Evolutionary conservation across 495 filamentous ascomycete species (phyloP), one percentile per base, ranked within the genome.

Genomic region (Lentithecium fluviatile): DNA sequence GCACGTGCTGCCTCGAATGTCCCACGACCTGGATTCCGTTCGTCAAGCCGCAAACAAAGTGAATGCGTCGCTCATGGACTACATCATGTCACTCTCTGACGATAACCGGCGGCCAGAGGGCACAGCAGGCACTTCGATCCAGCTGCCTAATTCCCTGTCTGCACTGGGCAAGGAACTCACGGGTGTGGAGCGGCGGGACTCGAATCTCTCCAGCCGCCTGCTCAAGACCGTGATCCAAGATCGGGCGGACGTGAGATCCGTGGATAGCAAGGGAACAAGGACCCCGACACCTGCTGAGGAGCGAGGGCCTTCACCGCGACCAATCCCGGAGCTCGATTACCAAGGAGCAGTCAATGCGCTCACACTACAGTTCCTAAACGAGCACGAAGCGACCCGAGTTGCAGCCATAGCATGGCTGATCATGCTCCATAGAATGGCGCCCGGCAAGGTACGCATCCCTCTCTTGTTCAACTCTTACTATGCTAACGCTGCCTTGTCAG

Each of bases 271-370:
- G n/a, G 76, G 74, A 56, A 65, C 49, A 6, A 55, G 64, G 57
- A 60, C 56, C 26, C 63, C 55, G 19, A 67, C 63, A 38, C 68
- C 80, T 20, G 54, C 58, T 7, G 71, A 70, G 54, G 72, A 70
- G 3, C 47, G 59, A 21, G 37, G 64, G 15, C 29, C 63, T 48
- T 46, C 55, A 19, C 75, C 74, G 52, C 78, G 64, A 46, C 74
- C 78, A n/a, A 79, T 81, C 37, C 75, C 81, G 17, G 90, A 96
- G 69, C 82, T 99, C 20, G 95, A 99, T 73, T 99, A 97, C 71
- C 89, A 91, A n/a, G 89, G 89, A 8, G 89, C 93, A n/a, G 95
- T 99, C 38, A 92, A 85, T 72, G 94, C 95, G 43, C 83, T 99
- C 19, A 99, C 93, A 0, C 71, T 97, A 21, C 85, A 97, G 54